A percentile compares a stretch with the other conserved stretches of the same genome.
phyloP scores from a whole-genome alignment of 2,329 filamentous ascomycete species.

The Sporothrix euskadiensis region DNA sequence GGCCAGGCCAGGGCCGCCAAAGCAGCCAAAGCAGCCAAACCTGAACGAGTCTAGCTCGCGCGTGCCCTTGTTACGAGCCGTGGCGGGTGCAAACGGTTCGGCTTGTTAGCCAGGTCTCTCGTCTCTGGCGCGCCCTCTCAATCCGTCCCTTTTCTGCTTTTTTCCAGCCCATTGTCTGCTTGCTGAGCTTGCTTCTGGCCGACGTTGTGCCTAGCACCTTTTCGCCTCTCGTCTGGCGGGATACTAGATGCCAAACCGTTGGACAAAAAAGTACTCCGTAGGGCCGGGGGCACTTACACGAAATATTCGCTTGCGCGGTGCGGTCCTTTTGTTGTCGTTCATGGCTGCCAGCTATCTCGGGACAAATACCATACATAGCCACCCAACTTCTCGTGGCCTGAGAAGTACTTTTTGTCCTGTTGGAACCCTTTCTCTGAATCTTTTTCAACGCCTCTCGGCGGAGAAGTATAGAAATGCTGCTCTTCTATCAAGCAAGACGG shows the following conservation, averaged over 20 bases:
- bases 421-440: not conserved
- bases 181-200: slow-evolving; percentile 2
- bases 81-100: slow-evolving; percentile 14
- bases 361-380: not conserved
- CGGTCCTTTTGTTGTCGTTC: not conserved
- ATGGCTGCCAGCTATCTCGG: not conserved
- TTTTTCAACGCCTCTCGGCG: not conserved
- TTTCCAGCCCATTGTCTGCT: not conserved
- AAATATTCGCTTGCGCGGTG: not conserved
- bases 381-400: not conserved
- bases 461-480: not conserved
- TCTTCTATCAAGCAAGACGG: not conserved
- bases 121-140: not conserved
- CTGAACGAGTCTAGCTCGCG: slow-evolving; percentile 8
- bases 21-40: not conserved
- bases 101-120: slow-evolving; percentile 10
- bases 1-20: not conserved
- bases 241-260: slow-evolving; percentile 3
- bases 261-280: not conserved
- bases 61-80: slow-evolving; percentile 4
- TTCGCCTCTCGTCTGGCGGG: not conserved
- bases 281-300: not conserved
- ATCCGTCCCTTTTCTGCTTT: not conserved
- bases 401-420: not conserved
- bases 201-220: not conserved